phyloP scores from a whole-genome alignment of 1,284 basidiomycete species.

The Puccinia hordei region DNA sequence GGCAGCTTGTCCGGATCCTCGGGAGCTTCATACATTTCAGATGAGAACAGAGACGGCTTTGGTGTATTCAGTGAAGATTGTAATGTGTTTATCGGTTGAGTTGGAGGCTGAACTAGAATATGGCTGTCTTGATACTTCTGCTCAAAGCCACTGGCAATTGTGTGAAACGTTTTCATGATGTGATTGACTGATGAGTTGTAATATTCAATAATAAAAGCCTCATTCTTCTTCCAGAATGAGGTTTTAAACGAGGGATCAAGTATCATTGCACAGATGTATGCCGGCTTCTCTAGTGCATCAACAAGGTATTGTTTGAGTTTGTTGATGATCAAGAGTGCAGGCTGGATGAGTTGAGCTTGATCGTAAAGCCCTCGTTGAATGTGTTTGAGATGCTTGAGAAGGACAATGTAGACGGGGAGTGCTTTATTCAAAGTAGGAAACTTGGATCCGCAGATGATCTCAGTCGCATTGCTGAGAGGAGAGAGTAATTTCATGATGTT shows the following conservation, averaged over 20 bases:
- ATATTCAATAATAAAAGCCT: neutral
- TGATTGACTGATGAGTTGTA: neutral
- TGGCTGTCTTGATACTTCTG: no score
- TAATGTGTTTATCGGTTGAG: no score
- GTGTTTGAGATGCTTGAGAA: neutral
- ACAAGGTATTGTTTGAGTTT: neutral
- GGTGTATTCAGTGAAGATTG: no score
- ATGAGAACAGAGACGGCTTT: no score
- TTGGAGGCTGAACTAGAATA: no score
- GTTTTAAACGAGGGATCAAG: slow-evolving; percentile 21
- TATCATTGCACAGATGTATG: slow-evolving; percentile 13
- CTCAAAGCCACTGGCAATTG: no score
- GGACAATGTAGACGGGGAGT: neutral
- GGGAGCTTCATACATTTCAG: no score
- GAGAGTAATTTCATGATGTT: neutral
- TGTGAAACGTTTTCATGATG: no score
- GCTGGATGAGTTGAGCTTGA: neutral
- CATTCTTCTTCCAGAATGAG: neutral
- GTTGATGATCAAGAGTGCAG: neutral
- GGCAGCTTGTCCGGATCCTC: no score
- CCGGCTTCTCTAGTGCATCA: neutral
- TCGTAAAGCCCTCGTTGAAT: neutral
- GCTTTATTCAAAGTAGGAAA: neutral
- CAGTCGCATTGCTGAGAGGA: slow-evolving; percentile 5
- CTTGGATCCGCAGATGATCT: neutral